Conservation (phyloP, 306 rosid genomes). For the Quercus berberidifolia region DNA sequence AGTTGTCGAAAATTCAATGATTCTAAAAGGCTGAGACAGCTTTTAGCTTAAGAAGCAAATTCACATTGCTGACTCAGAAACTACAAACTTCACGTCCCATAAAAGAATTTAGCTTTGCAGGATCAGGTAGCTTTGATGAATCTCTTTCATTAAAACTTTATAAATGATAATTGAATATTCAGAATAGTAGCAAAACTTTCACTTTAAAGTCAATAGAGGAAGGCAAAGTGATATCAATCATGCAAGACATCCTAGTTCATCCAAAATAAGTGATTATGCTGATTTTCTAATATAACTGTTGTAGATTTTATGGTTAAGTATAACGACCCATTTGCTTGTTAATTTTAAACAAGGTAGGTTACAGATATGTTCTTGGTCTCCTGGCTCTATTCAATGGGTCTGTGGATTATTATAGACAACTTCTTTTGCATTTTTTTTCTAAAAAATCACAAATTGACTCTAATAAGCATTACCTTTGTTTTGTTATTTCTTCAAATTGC, state of each 20-base stretch:
- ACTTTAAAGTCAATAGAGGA: neutral
- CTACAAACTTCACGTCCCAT: neutral
- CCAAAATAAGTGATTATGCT: neutral
- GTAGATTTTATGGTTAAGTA: neutral
- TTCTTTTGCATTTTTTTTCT: too few species aligned
- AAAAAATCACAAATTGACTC: too few species aligned
- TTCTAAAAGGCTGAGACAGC: neutral
- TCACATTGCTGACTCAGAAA: neutral
- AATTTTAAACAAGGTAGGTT: too few species aligned
- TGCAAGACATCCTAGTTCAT: neutral
- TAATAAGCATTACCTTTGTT: too few species aligned
- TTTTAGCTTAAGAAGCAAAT: neutral
- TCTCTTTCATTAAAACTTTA: neutral
- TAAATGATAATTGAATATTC: neutral
- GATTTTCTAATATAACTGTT: neutral
- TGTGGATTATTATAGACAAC: too few species aligned
- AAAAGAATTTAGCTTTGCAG: neutral
- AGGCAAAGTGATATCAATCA: neutral
- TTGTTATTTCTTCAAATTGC: too few species aligned
- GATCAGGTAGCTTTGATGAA: neutral
- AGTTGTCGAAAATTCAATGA: neutral
- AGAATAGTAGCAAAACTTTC: neutral
- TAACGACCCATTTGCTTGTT: neutral
- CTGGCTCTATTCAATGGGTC: too few species aligned
- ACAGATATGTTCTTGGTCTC: too few species aligned